Evolutionary conservation across 2,329 filamentous ascomycete species (phyloP).

Genomic region (Trichoderma breve): DNA sequence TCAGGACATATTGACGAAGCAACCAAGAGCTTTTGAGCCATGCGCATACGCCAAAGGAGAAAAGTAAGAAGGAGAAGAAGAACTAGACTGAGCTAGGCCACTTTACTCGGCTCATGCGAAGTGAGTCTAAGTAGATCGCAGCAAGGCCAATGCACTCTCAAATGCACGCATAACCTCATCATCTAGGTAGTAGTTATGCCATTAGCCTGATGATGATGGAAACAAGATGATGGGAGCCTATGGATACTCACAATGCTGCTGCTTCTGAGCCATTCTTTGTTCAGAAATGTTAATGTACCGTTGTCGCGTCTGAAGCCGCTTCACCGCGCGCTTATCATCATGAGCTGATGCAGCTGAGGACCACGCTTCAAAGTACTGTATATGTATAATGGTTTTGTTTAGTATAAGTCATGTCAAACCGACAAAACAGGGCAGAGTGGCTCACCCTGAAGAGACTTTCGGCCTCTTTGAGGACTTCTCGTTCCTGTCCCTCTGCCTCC

Average conservation of each 20-base stretch:
- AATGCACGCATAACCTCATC: slow-evolving; percentile 61
- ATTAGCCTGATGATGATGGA: slow-evolving; percentile 22
- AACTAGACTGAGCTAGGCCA: background rate
- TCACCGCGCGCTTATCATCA: slow-evolving; percentile 74
- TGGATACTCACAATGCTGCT: slow-evolving; percentile 68
- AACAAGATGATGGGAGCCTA: background rate
- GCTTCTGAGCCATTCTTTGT: slow-evolving; percentile 66
- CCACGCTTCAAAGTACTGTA: slow-evolving; percentile 77
- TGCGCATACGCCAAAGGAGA: background rate
- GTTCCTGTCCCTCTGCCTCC: slow-evolving; percentile 62
- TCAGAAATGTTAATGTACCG: slow-evolving; percentile 75
- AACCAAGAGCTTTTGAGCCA: background rate
- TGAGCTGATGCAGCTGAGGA: slow-evolving; percentile 67
- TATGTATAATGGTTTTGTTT: background rate
- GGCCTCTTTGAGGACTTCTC: slow-evolving; percentile 64
- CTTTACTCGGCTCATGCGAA: background rate
- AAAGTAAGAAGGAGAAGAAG: background rate
- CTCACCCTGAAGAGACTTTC: slow-evolving; percentile 62
- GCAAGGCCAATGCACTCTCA: slow-evolving; percentile 58
- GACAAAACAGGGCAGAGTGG: background rate
- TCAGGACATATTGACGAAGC: background rate
- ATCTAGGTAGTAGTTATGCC: slow-evolving; percentile 27
- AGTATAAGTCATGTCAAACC: background rate
- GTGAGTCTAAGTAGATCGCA: slow-evolving; percentile 37
- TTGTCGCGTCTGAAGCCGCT: slow-evolving; percentile 77